Percentiles rank a stretch among this genome's conserved stretches.
Evolutionary conservation across 2,329 filamentous ascomycete genomes (phyloP).

Genomic region (Ceratocystis harringtonii): DNA sequence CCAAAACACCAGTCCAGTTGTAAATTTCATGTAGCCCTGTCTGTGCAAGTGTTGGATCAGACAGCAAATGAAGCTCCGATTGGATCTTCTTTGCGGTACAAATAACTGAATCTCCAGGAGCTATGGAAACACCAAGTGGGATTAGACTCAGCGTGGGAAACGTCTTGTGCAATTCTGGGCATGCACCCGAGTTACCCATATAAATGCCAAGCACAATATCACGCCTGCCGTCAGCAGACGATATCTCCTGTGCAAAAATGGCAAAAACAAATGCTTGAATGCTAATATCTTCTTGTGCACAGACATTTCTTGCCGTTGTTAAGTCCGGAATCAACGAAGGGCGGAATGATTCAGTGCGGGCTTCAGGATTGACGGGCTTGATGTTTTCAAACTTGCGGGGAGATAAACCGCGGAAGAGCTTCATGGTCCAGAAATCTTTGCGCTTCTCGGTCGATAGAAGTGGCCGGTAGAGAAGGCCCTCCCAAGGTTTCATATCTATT

Average conservation of each 20-base stretch:
- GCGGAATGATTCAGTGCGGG: conserved; percentile 13
- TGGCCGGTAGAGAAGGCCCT: conserved; percentile 17
- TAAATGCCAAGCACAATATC: conserved; percentile 61
- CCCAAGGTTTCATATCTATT: conserved; percentile 22
- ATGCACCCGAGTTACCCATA: conserved; percentile 53
- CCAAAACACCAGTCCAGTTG: conserved; percentile 3
- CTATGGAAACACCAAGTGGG: conserved; percentile 43
- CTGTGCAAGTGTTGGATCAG: not conserved
- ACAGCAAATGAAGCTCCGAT: conserved; percentile 2
- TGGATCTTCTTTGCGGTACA: conserved; percentile 2
- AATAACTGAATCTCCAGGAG: not conserved
- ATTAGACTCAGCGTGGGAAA: conserved; percentile 69
- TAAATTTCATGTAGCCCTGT: conserved; percentile 8
- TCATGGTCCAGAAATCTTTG: conserved; percentile 29
- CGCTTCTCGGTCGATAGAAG: conserved; percentile 17
- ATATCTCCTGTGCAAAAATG: conserved; percentile 40
- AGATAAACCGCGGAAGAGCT: conserved; percentile 22
- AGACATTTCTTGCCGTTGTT: conserved; percentile 25
- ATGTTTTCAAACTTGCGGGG: conserved; percentile 17
- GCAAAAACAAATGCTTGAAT: conserved; percentile 66
- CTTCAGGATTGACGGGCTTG: conserved; percentile 31
- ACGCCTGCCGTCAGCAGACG: conserved; percentile 14
- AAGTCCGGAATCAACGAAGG: conserved; percentile 28
- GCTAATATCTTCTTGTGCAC: conserved; percentile 37
- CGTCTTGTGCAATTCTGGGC: conserved; percentile 31